phyloP scores from a whole-genome alignment of 345 rosid genomes.

The Draba incana region DNA sequence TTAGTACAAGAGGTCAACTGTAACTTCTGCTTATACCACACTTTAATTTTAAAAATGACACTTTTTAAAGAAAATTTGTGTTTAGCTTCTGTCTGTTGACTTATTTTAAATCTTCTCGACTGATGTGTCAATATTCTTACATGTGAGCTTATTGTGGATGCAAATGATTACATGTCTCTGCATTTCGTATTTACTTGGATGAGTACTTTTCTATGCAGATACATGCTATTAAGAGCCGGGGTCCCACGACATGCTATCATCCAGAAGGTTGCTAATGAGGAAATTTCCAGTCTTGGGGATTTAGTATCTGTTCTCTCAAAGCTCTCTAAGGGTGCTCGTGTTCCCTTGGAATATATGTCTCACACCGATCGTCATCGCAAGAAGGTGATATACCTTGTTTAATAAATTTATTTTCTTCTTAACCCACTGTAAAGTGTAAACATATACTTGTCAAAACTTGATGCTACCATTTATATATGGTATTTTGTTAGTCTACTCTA shows the following conservation, averaged over 20 bases:
- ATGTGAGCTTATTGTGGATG: conserved; percentile 28
- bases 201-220: conserved; percentile 52
- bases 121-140: conserved; percentile 20
- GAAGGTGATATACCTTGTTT: conserved; percentile 58
- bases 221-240: conserved; percentile 93
- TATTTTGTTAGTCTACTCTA: conserved; percentile 15
- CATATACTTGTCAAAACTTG: conserved; percentile 20
- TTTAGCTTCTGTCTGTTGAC: conserved; percentile 10
- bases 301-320: conserved; percentile 68
- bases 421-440: conserved; percentile 2
- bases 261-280: conserved; percentile 83
- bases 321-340: conserved; percentile 77
- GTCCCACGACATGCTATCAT: conserved; percentile 96
- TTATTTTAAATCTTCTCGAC: not conserved
- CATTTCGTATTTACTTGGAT: conserved; percentile 28
- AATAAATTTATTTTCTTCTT: not conserved
- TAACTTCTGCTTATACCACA: not conserved
- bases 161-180: conserved; percentile 24
- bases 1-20: not conserved
- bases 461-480: conserved; percentile 20
- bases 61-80: conserved; percentile 3
- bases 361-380: conserved; percentile 85
- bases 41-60: not conserved
- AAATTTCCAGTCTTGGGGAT: conserved; percentile 71
- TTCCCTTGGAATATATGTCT: conserved; percentile 88